Evolutionary conservation across 2,329 filamentous ascomycete genomes (phyloP).

Genomic region (Pestalotiopsis fici): DNA sequence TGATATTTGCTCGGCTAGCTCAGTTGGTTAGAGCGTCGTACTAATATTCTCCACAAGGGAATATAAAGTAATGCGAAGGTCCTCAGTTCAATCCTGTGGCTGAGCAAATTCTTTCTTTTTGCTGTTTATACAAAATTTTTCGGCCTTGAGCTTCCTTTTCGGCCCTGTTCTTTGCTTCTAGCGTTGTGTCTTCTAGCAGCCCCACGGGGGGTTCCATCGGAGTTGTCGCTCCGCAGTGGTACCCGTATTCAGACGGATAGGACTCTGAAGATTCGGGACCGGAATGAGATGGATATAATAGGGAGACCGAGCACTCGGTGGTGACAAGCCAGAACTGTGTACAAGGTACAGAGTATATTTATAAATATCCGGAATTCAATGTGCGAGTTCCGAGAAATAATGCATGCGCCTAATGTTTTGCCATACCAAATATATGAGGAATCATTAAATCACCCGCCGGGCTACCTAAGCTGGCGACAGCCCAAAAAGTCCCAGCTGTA

Average conservation of each 20-base stretch:
- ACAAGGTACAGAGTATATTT: no score
- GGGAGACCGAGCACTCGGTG: no score
- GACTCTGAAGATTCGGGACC: not conserved
- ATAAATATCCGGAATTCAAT: not conserved
- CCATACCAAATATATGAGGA: not conserved
- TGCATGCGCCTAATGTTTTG: not conserved
- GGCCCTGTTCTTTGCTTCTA: not conserved
- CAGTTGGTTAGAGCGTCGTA: not conserved
- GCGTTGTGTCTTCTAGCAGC: not conserved
- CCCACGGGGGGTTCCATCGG: not conserved
- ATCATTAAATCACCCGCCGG: not conserved
- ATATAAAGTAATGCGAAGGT: not conserved
- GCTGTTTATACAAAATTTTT: not conserved
- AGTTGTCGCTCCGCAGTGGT: not conserved
- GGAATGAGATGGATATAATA: not conserved
- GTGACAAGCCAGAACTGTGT: no score
- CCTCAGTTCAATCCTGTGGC: not conserved
- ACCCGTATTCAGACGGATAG: not conserved
- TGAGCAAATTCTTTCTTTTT: not conserved
- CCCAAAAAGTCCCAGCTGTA: not conserved
- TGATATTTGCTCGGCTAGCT: not conserved
- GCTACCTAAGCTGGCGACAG: not conserved
- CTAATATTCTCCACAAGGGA: not conserved
- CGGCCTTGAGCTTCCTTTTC: not conserved
- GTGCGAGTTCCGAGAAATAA: not conserved